phyloP scores from a whole-genome alignment of 2,329 filamentous ascomycete genomes.

The Niveomyces coronatus region DNA sequence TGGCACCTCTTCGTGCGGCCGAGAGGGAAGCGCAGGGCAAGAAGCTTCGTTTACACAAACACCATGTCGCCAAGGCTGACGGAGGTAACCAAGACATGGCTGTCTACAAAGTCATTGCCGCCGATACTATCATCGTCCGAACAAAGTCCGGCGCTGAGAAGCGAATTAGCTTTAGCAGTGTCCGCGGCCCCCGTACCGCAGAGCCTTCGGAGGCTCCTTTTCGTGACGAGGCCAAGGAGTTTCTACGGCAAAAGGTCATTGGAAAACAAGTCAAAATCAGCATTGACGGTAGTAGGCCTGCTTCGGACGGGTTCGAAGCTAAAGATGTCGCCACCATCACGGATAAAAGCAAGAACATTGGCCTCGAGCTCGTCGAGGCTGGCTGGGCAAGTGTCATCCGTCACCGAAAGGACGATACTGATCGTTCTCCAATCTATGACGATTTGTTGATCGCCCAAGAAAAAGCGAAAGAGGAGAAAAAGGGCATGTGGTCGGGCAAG shows the following conservation, averaged over 20 bases:
- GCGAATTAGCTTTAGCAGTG: conserved; percentile 83
- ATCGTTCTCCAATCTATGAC: conserved; percentile 90
- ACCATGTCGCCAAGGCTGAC: conserved; percentile 61
- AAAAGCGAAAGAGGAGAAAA: conserved; percentile 73
- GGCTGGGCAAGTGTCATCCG: conserved; percentile 91
- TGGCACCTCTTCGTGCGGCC: conserved; percentile 74
- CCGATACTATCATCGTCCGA: conserved; percentile 79
- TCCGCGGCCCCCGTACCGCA: conserved; percentile 81
- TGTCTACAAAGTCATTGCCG: conserved; percentile 76
- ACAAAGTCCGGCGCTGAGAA: conserved; percentile 80
- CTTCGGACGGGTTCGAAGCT: conserved; percentile 83
- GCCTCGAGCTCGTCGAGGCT: conserved; percentile 74
- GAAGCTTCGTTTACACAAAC: conserved; percentile 71
- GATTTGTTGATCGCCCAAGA: conserved; percentile 73
- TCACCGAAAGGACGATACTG: conserved; percentile 88
- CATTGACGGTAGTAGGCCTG: conserved; percentile 84
- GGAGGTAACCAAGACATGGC: conserved; percentile 65
- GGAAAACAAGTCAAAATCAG: conserved; percentile 88
- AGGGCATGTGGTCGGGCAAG: conserved; percentile 93
- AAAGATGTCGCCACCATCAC: conserved; percentile 87
- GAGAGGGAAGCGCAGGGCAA: conserved; percentile 75
- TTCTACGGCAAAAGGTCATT: conserved; percentile 83
- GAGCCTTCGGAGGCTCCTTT: conserved; percentile 84
- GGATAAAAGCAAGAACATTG: conserved; percentile 77
- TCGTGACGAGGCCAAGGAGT: conserved; percentile 90